Evolutionary conservation across 345 rosid genomes (phyloP).

Genomic region (Eucalyptus sp.): DNA sequence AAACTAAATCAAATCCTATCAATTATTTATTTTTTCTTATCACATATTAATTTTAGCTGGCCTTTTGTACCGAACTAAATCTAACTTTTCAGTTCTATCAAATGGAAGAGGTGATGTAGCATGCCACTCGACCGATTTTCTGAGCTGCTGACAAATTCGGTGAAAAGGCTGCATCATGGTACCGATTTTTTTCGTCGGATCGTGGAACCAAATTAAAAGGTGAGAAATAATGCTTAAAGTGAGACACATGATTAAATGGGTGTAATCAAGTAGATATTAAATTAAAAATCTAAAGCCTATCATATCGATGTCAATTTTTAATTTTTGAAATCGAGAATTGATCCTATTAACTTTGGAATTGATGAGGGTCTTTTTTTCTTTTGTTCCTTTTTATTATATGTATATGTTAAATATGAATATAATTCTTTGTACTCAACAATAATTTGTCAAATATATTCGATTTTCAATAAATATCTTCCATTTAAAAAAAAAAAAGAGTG

Average conservation of each 20-base stretch:
- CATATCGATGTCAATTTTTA: neutral
- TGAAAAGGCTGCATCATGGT: neutral
- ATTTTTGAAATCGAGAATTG: neutral
- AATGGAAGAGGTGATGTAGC: neutral
- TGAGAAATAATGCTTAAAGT: neutral
- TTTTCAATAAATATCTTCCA: neutral
- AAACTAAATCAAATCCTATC: neutral
- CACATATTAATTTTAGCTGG: neutral
- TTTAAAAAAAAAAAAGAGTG: neutral
- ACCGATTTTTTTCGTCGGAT: neutral
- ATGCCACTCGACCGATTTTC: neutral
- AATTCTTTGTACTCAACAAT: neutral
- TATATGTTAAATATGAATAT: neutral
- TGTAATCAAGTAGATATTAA: neutral
- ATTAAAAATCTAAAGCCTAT: neutral
- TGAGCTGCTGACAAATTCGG: neutral
- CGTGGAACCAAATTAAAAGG: neutral
- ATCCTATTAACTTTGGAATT: neutral
- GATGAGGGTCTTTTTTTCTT: neutral
- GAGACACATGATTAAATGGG: neutral
- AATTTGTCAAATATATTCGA: neutral
- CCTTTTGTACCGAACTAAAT: neutral
- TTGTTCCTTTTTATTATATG: neutral
- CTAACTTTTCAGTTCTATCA: neutral
- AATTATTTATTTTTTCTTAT: neutral